Evolutionary conservation across 805 yeast species (phyloP).

Genomic region (Maudiozyma turicensis): DNA sequence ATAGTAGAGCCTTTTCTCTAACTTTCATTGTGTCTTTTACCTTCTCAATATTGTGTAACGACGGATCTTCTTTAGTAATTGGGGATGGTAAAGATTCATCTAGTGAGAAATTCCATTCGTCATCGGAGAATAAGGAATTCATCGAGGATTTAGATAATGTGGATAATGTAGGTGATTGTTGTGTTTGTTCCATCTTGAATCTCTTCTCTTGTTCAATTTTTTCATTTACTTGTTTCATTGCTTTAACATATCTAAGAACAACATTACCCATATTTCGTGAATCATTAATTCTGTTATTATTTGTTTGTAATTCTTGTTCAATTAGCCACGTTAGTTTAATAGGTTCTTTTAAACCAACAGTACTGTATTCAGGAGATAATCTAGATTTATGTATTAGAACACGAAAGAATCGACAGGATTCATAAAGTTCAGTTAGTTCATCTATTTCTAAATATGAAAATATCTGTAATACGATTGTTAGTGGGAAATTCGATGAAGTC

Average conservation of each 20-base stretch:
- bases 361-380: not conserved
- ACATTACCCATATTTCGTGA: not conserved
- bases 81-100: conserved; percentile 5
- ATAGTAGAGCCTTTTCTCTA: conserved; percentile 25
- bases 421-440: conserved; percentile 8
- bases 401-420: conserved; percentile 13
- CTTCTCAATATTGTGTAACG: conserved; percentile 14
- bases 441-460: conserved; percentile 15
- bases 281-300: not conserved
- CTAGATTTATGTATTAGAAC: conserved; percentile 14
- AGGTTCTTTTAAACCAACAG: not conserved
- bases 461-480: conserved; percentile 18
- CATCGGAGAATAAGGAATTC: conserved; percentile 20
- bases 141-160: conserved; percentile 18
- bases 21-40: conserved; percentile 26
- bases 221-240: conserved; percentile 14
- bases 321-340: not conserved
- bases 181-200: not conserved
- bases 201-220: conserved; percentile 1
- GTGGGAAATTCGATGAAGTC: conserved; percentile 12
- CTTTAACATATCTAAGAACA: conserved; percentile 11
- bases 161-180: conserved; percentile 14
- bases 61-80: not conserved
- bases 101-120: conserved; percentile 15
- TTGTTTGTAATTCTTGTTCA: not conserved